A percentile compares a stretch with the other conserved stretches of the same genome.
phyloP scores from a whole-genome alignment of 2,329 filamentous ascomycete genomes.

The Cladosporium sp. region DNA sequence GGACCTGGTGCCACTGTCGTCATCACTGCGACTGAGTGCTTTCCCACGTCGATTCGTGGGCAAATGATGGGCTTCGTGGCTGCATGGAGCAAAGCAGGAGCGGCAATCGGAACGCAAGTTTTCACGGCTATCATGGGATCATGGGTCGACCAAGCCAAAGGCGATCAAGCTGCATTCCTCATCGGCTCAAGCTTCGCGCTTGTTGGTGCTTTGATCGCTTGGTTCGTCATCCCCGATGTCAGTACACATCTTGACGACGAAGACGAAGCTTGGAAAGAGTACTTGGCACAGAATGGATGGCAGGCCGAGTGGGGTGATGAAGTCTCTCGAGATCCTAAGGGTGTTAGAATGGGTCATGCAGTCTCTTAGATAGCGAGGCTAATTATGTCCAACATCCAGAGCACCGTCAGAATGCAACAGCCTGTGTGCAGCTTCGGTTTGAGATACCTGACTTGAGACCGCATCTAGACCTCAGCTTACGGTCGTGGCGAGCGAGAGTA shows the following conservation, averaged over 20 bases:
- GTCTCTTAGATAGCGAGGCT: not conserved
- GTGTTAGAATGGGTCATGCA: slow-evolving; percentile 3
- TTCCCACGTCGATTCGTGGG: slow-evolving; percentile 77
- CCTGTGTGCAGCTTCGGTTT: too few species aligned
- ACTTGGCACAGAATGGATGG: slow-evolving; percentile 40
- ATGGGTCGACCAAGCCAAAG: slow-evolving; percentile 45
- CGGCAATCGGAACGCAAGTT: slow-evolving; percentile 79
- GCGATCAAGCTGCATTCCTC: slow-evolving; percentile 79
- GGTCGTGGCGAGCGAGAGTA: too few species aligned
- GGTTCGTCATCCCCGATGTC: slow-evolving; percentile 44
- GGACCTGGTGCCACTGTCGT: slow-evolving; percentile 65
- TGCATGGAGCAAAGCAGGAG: slow-evolving; percentile 63
- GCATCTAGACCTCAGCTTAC: too few species aligned
- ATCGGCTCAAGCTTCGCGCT: slow-evolving; percentile 71
- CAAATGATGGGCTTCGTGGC: slow-evolving; percentile 66
- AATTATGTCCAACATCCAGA: too few species aligned
- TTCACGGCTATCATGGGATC: slow-evolving; percentile 61
- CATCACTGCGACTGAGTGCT: slow-evolving; percentile 76
- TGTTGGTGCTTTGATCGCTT: slow-evolving; percentile 60
- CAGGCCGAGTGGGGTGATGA: slow-evolving; percentile 9
- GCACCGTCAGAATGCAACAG: too few species aligned
- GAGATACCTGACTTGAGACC: too few species aligned
- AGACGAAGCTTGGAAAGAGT: slow-evolving; percentile 42
- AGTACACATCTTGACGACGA: slow-evolving; percentile 26
- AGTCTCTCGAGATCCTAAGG: slow-evolving; percentile 1